Evolutionary conservation across 768 basidiomycete genomes (phyloP).

Genomic region (Collybia nuda): DNA sequence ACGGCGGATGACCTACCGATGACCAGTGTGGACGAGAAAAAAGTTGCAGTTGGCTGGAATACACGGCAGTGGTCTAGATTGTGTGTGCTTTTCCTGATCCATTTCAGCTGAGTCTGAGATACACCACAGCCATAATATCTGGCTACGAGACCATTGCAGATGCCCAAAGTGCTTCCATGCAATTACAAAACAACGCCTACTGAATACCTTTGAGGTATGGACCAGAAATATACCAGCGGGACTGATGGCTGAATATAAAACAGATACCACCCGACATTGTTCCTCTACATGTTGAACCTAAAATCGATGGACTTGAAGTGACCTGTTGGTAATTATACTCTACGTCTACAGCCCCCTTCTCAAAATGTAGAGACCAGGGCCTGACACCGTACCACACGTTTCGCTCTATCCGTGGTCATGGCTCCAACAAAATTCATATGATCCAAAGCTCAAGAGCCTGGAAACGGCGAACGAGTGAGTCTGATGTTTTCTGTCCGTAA

Average conservation of each 20-base stretch:
- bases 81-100: slow-evolving; percentile 41
- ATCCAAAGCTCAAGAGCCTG: slow-evolving; percentile 50
- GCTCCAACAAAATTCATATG: slow-evolving; percentile 77
- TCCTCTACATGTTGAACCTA: slow-evolving; percentile 58
- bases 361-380: slow-evolving; percentile 38
- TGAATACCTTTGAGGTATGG: slow-evolving; percentile 78
- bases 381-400: slow-evolving; percentile 59
- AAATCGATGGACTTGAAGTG: slow-evolving; percentile 65
- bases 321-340: slow-evolving; percentile 52
- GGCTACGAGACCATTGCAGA: slow-evolving; percentile 92
- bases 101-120: not conserved
- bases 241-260: not conserved
- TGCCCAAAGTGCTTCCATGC: slow-evolving; percentile 86
- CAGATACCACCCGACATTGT: slow-evolving; percentile 79
- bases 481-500: not conserved
- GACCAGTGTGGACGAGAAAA: slow-evolving; percentile 53
- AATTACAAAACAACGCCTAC: slow-evolving; percentile 85
- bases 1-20: slow-evolving; percentile 46
- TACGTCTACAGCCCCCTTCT: not conserved
- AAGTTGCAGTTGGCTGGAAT: slow-evolving; percentile 75
- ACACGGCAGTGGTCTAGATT: slow-evolving; percentile 72
- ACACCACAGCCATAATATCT: slow-evolving; percentile 75
- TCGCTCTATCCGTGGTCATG: slow-evolving; percentile 89
- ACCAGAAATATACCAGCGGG: slow-evolving; percentile 8
- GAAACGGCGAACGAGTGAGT: slow-evolving; percentile 44